phyloP scores from a whole-genome alignment of 2,329 filamentous ascomycete species.

The Chrysoporthe puriensis region DNA sequence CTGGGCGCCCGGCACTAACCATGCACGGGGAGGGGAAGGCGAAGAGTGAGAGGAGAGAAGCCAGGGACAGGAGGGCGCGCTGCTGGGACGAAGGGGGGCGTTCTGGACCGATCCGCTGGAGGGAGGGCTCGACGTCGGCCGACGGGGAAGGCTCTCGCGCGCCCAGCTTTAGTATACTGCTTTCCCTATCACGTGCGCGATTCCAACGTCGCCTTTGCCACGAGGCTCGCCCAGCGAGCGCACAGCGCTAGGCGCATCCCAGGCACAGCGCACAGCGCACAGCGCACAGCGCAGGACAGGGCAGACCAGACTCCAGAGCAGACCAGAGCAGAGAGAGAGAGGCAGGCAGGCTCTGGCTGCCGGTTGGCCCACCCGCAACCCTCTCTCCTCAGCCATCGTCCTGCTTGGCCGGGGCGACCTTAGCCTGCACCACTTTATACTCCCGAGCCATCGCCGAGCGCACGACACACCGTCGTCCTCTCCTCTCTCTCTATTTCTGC shows the following conservation, averaged over 20 bases:
- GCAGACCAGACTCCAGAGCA: too few species aligned
- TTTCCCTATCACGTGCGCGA: slow-evolving; percentile 8
- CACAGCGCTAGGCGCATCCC: slow-evolving; percentile 10
- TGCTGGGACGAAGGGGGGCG: not conserved
- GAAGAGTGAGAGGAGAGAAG: not conserved
- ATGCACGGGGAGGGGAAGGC: slow-evolving; percentile 8
- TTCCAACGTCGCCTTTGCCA: slow-evolving; percentile 20
- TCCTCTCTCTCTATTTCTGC: not conserved
- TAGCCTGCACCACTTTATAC: not conserved
- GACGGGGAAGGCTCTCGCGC: slow-evolving; percentile 17
- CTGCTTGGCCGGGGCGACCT: too few species aligned
- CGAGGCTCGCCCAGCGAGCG: slow-evolving; percentile 12
- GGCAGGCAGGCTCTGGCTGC: not conserved
- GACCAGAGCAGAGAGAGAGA: not conserved
- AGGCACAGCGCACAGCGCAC: too few species aligned
- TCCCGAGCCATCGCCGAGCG: slow-evolving; percentile 19
- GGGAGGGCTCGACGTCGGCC: slow-evolving; percentile 4
- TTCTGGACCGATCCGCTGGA: slow-evolving; percentile 11
- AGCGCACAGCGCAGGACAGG: too few species aligned
- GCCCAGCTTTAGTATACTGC: not conserved
- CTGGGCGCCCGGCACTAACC: not conserved
- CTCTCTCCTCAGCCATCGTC: not conserved
- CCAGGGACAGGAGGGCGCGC: not conserved
- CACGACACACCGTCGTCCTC: not conserved
- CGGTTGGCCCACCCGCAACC: not conserved